Percentiles rank a stretch among this genome's conserved stretches.
Evolutionary conservation across 208 protist species (phyloP).

Genomic region (Acanthamoeba lenticulata): DNA sequence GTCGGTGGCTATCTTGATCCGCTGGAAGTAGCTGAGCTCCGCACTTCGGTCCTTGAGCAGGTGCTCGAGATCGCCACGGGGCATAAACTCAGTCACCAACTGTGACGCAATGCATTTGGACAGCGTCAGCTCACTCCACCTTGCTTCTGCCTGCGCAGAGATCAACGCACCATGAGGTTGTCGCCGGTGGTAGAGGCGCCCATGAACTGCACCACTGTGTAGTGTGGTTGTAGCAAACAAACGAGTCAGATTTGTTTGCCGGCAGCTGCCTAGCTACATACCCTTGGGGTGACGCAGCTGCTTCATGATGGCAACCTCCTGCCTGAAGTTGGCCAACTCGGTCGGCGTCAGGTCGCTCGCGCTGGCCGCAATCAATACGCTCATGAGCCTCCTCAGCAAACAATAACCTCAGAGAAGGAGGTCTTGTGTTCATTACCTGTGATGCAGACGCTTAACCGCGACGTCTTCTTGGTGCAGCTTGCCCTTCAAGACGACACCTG

Average conservation of each 20-base stretch:
- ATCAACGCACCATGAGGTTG: neutral
- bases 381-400: neutral
- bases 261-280: too few relatives aligned
- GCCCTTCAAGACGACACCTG: neutral
- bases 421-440: neutral
- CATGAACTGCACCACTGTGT: conserved; percentile 29
- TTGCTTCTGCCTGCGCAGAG: neutral
- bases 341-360: neutral
- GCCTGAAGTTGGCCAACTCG: conserved; percentile 25
- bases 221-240: neutral
- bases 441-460: neutral
- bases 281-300: conserved; percentile 41
- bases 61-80: conserved; percentile 37
- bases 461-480: conserved; percentile 36
- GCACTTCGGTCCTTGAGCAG: neutral
- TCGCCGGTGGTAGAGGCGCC: conserved; percentile 12
- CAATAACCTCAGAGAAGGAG: too few relatives aligned
- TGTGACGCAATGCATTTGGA: neutral
- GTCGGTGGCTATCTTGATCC: conserved; percentile 58
- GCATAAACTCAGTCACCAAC: conserved; percentile 40
- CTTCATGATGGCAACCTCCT: conserved; percentile 59
- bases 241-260: neutral
- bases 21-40: conserved; percentile 30
- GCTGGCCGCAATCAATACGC: neutral
- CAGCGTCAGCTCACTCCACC: neutral